Evolutionary conservation across 2,329 filamentous ascomycete species (phyloP).

Genomic region (Fusarium nodosum): DNA sequence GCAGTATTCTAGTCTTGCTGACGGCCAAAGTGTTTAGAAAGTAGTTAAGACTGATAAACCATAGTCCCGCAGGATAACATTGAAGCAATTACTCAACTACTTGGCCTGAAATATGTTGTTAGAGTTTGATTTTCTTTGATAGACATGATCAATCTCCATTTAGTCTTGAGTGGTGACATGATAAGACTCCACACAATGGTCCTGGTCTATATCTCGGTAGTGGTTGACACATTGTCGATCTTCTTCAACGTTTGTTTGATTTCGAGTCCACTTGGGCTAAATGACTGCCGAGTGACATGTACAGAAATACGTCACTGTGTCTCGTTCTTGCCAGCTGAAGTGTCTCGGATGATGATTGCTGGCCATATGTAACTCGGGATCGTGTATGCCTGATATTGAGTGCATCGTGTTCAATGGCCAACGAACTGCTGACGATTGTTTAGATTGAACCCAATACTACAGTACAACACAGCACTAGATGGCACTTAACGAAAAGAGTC

Average conservation of each 20-base stretch:
- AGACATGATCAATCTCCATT: not conserved
- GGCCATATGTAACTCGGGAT: not conserved
- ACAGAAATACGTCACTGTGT: conserved; percentile 27
- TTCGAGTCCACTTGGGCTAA: conserved; percentile 1
- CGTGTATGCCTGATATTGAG: conserved; percentile 18
- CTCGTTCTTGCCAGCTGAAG: conserved; percentile 1
- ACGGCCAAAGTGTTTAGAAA: not conserved
- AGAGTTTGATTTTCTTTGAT: not conserved
- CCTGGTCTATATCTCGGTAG: conserved; percentile 5
- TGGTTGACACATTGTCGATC: not conserved
- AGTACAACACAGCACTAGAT: not conserved
- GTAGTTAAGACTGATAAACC: not conserved
- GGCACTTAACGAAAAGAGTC: conserved; percentile 7
- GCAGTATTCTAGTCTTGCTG: not conserved
- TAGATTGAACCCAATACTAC: conserved; percentile 10
- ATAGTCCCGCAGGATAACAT: not conserved
- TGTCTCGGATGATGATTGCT: conserved; percentile 11
- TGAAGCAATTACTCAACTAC: not conserved
- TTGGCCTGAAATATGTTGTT: not conserved
- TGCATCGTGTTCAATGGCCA: conserved; percentile 9
- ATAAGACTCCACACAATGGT: not conserved
- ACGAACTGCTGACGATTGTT: conserved; percentile 13
- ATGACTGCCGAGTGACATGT: conserved; percentile 21
- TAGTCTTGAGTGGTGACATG: not conserved
- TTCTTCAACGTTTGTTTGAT: conserved; percentile 2